phyloP scores from a whole-genome alignment of 192 early-diverging fungal genomes.

The Coemansia sp. region DNA sequence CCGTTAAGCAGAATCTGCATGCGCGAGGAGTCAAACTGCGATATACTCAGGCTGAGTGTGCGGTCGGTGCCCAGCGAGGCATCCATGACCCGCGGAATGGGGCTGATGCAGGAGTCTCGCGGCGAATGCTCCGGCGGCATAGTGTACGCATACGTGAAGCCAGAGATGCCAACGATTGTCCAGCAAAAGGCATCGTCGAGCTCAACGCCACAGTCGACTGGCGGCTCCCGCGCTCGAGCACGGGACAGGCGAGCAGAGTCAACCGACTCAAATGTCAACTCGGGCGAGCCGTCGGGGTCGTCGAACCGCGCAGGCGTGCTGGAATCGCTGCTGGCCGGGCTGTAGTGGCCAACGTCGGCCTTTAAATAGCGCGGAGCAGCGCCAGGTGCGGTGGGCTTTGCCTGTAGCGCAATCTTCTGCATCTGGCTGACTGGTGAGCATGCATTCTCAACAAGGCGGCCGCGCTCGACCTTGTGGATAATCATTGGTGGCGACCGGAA shows the following conservation, averaged over 20 bases:
- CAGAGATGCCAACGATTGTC: conserved; percentile 79
- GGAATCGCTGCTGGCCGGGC: conserved; percentile 11
- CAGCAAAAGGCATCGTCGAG: conserved; percentile 80
- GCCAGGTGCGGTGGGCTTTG: conserved; percentile 24
- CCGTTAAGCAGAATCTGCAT: conserved; percentile 31
- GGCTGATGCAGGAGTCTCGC: conserved; percentile 9
- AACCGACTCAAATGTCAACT: conserved; percentile 47
- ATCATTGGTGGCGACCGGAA: conserved; percentile 66
- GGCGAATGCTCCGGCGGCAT: conserved; percentile 18
- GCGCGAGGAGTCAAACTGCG: conserved; percentile 11
- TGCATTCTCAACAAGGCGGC: conserved; percentile 60
- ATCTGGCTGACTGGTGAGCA: conserved; percentile 76
- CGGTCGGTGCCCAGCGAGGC: conserved; percentile 1
- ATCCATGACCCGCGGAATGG: conserved; percentile 26
- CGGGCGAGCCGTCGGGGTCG: conserved; percentile 46
- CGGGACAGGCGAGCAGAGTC: conserved; percentile 18
- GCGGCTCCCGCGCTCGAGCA: conserved; percentile 16
- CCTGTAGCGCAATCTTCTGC: conserved; percentile 75
- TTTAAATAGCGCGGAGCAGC: conserved; percentile 29
- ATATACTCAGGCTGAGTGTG: conserved; percentile 12
- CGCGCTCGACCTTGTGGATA: conserved; percentile 78
- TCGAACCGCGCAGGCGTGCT: conserved; percentile 24
- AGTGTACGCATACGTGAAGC: conserved; percentile 47
- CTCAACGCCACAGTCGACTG: conserved; percentile 27
- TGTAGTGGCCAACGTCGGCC: conserved; percentile 44